phyloP scores from a whole-genome alignment of 2,329 filamentous ascomycete species.

The Monosporascus ibericus region DNA sequence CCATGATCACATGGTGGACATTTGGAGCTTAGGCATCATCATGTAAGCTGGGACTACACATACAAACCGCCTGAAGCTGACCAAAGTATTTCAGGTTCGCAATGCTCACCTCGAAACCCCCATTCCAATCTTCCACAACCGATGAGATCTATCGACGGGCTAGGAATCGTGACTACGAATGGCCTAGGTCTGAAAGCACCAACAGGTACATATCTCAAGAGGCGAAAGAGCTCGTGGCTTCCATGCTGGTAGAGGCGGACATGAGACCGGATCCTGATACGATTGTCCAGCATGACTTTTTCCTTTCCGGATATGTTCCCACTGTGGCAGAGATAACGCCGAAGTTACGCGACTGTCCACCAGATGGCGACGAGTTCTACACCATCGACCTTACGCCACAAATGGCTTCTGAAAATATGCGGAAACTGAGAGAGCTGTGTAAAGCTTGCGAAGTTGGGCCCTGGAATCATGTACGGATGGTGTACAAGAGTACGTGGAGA shows the following conservation, averaged over 20 bases:
- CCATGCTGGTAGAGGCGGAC: conserved; percentile 70
- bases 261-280: conserved; percentile 67
- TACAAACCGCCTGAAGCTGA: conserved; percentile 7
- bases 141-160: conserved; percentile 78
- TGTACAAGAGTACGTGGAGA: conserved; percentile 54
- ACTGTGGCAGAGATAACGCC: conserved; percentile 50
- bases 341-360: conserved; percentile 50
- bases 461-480: conserved; percentile 39
- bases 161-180: conserved; percentile 68
- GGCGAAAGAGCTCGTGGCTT: conserved; percentile 71
- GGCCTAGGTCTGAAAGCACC: conserved; percentile 62
- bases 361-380: conserved; percentile 54
- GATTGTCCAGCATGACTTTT: conserved; percentile 76
- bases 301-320: conserved; percentile 70
- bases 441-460: conserved; percentile 53
- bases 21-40: conserved; percentile 97
- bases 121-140: conserved; percentile 87
- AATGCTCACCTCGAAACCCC: conserved; percentile 92
- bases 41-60: conserved; percentile 51
- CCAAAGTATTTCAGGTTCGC: conserved; percentile 61
- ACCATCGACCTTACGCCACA: conserved; percentile 37
- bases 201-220: conserved; percentile 68
- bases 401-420: conserved; percentile 40
- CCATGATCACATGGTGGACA: conserved; percentile 95
- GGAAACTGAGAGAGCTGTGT: conserved; percentile 52